These are phyloP conservation scores for Gossypium laxum DNA, from an alignment of 441 rosid species.

Conservation along the genomic window DNA sequence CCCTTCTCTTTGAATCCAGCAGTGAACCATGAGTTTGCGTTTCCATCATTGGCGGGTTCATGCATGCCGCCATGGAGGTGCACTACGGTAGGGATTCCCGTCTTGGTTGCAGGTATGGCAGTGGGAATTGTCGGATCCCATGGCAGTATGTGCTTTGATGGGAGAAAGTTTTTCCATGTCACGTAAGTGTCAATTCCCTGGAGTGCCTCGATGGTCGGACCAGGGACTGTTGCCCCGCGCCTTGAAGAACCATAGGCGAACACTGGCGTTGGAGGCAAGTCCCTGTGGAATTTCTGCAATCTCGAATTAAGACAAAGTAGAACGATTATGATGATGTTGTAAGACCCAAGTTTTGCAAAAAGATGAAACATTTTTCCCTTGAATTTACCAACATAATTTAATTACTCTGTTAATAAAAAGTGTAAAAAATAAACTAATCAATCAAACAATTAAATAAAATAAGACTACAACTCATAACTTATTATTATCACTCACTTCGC, in stretches of 20 bases:
- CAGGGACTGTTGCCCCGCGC: conserved; percentile 59
- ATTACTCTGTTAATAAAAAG: background rate
- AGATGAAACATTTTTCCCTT: background rate
- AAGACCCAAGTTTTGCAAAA: background rate
- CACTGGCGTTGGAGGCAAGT: conserved; percentile 69
- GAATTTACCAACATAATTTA: background rate
- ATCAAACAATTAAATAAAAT: background rate
- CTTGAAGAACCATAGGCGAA: conserved; percentile 65
- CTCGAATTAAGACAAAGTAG: background rate
- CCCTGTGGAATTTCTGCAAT: conserved; percentile 74
- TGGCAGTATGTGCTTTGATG: conserved; percentile 67
- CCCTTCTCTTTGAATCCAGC: conserved; percentile 48
- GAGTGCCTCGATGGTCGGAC: conserved; percentile 82
- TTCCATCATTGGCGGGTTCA: conserved; percentile 72
- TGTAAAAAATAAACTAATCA: background rate
- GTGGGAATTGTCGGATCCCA: conserved; percentile 81
- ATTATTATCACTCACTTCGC: background rate
- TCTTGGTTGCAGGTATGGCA: conserved; percentile 31
- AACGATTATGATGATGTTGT: background rate
- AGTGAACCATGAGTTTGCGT: conserved; percentile 71
- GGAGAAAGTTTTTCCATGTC: conserved; percentile 81
- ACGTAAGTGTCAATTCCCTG: conserved; percentile 52
- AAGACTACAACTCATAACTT: background rate
- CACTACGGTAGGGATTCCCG: conserved; percentile 80
- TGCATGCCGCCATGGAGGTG: conserved; percentile 79